Evolutionary conservation across 371 early-diverging fungal species (phyloP), one percentile per base, ranked within the genome.

Genomic region (Mortierella polycephala): DNA sequence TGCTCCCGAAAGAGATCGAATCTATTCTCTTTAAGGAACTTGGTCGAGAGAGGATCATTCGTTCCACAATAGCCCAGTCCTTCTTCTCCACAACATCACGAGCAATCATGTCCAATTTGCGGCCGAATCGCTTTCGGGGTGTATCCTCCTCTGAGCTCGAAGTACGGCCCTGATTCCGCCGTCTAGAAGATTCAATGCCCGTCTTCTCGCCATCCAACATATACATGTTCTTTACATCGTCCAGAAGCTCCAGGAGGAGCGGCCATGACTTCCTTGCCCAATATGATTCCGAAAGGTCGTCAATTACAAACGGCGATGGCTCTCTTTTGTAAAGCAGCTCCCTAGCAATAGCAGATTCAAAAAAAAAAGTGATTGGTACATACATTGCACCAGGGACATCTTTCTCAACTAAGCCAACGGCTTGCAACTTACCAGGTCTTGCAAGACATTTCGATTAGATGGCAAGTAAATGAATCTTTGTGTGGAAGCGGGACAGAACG

Each of bases 191-290:
- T 0, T 73, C 74, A 13, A 67, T 37, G 3, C 67, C 74, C 5
- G 12, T 9, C 40, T 67, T 73, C 53, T 73, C 74, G 2, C 74
- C 74, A 60, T 73, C 67, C 1, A 72, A 8, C 67, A 66, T 66
- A 37, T 57, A 66, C 7, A 66, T 57, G 39, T 23, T 21, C 3
- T 55, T 45, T 1, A 50, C 16, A 45, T 72, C 72, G 23, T 64
- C 45, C 50, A 72, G 44, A 5, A 72, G 49, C 6, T 72, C 50
- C 6, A 53, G 8, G 8, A 60, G 51, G 7, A 57, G 7, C 1
- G 72, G 56, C 72, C 72, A 72, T 41, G 63, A 20, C 13, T 50
- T 47, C 13, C 74, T 18, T n/a, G 52, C 74, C 74, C 74, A 73
- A 14, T 12, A 73, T 9, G 74, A 10, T 41, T 73, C 74, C 0